Conservation (phyloP, 176 grass and related monocot genomes). For the Tuctoria greenei region DNA sequence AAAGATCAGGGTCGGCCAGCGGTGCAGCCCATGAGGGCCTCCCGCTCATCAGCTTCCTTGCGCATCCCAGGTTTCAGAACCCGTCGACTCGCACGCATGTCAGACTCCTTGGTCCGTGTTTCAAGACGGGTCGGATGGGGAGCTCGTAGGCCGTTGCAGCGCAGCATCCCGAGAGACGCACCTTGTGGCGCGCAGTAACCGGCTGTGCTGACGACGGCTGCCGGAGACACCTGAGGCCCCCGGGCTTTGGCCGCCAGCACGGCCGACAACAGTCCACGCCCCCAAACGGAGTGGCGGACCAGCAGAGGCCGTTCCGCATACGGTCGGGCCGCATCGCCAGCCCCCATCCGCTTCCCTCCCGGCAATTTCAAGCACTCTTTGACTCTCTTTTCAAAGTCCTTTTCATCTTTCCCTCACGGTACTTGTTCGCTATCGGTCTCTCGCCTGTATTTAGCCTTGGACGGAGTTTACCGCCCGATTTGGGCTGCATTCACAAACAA, state of each 20-base stretch:
- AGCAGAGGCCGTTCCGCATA: slow-evolving; percentile 24
- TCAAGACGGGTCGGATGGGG: slow-evolving; percentile 66
- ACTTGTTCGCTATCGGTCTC: slow-evolving; percentile 74
- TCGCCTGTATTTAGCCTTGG: slow-evolving; percentile 63
- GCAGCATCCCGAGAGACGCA: not conserved
- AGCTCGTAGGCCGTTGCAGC: slow-evolving; percentile 42
- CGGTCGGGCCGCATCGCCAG: slow-evolving; percentile 40
- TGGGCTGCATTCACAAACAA: slow-evolving; percentile 63
- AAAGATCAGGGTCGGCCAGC: slow-evolving; percentile 5
- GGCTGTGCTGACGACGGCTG: too few species aligned
- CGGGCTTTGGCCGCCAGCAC: too few species aligned
- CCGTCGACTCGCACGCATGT: slow-evolving; percentile 56
- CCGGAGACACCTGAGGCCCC: too few species aligned
- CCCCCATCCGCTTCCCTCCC: slow-evolving; percentile 69
- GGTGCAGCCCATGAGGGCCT: too few species aligned
- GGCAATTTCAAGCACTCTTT: slow-evolving; percentile 71
- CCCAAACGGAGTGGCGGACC: too few species aligned
- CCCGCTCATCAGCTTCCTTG: slow-evolving; percentile 30
- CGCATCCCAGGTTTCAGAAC: slow-evolving; percentile 47
- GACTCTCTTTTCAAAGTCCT: slow-evolving; percentile 81
- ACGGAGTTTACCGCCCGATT: slow-evolving; percentile 59
- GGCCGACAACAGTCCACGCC: too few species aligned
- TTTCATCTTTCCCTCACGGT: slow-evolving; percentile 68
- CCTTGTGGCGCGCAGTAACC: too few species aligned
- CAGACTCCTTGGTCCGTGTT: slow-evolving; percentile 73